Conservation (phyloP, 306 rosid species). For the Spatholobus suberectus region DNA sequence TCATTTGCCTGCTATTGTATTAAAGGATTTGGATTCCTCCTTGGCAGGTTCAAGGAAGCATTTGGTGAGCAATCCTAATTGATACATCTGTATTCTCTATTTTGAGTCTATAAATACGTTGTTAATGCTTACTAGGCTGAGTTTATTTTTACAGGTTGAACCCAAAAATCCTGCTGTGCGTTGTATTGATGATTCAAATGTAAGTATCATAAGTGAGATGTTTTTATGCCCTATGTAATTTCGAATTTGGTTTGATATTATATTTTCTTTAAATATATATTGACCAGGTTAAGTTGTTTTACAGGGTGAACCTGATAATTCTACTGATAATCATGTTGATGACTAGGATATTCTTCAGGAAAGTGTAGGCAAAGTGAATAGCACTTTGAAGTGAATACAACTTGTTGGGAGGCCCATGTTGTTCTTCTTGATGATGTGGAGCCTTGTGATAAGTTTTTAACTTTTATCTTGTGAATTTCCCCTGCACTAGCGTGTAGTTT, state of each 20-base stretch:
- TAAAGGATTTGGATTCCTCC: conserved; percentile 55
- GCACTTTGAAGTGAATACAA: neutral
- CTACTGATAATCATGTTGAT: conserved; percentile 30
- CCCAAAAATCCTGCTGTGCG: conserved; percentile 23
- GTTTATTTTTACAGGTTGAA: conserved; percentile 42
- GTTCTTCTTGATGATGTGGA: neutral
- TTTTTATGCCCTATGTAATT: neutral
- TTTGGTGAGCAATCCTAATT: conserved; percentile 41
- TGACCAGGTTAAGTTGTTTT: conserved; percentile 28
- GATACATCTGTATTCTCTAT: conserved; percentile 9
- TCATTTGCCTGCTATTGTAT: conserved; percentile 58
- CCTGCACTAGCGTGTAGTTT: conserved; percentile 18
- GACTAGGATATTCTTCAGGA: neutral
- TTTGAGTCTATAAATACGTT: neutral
- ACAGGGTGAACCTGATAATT: conserved; percentile 46
- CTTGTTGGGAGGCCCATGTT: conserved; percentile 4
- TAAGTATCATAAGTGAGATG: conserved; percentile 20
- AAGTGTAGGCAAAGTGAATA: neutral
- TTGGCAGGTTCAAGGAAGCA: conserved; percentile 26
- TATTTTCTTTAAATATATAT: conserved; percentile 18
- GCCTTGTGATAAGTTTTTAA: neutral
- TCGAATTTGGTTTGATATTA: conserved; percentile 4
- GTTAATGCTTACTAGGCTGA: conserved; percentile 28
- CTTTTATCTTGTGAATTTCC: conserved; percentile 12
- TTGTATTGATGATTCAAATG: conserved; percentile 24